phyloP scores from a whole-genome alignment of 495 filamentous ascomycete genomes.

The Aspergillus sparsus region DNA sequence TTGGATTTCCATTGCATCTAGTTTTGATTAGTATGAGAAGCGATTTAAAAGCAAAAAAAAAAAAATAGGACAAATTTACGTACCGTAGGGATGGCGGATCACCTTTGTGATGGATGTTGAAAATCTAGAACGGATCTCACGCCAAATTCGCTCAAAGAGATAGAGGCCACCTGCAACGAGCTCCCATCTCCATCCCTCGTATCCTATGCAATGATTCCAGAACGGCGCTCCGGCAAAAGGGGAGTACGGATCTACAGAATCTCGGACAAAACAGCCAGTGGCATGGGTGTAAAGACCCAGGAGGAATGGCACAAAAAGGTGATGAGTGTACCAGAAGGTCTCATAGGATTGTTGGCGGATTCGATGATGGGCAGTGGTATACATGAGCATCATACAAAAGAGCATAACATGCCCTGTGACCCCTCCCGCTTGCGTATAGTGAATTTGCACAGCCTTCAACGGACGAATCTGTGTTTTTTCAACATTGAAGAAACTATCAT shows the following conservation, averaged over 20 bases:
- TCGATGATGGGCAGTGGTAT: conserved; percentile 88
- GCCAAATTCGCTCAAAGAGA: conserved; percentile 84
- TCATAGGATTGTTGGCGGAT: conserved; percentile 97
- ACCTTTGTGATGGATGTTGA: conserved; percentile 90
- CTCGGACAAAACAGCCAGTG: conserved; percentile 91
- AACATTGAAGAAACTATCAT: conserved; percentile 84
- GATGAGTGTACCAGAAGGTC: conserved; percentile 99
- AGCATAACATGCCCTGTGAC: conserved; percentile 98
- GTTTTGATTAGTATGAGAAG: conserved; percentile 32
- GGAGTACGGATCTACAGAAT: conserved; percentile 67
- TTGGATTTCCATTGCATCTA: conserved; percentile 95
- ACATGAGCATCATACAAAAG: conserved; percentile 98
- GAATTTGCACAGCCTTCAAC: conserved; percentile 83
- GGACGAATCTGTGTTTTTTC: conserved; percentile 83
- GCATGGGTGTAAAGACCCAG: conserved; percentile 94
- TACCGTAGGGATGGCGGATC: conserved; percentile 95
- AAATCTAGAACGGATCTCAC: conserved; percentile 79
- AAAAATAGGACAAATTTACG: conserved; percentile 31
- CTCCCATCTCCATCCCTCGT: conserved; percentile 98
- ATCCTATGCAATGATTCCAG: conserved; percentile 94
- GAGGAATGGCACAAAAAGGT: conserved; percentile 95
- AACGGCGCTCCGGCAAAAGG: conserved; percentile 80
- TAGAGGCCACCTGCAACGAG: conserved; percentile 85
- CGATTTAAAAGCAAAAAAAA: background rate
- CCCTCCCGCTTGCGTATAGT: conserved; percentile 85